Conservation (phyloP, 768 basidiomycete genomes). For the Trametes cubensis region DNA sequence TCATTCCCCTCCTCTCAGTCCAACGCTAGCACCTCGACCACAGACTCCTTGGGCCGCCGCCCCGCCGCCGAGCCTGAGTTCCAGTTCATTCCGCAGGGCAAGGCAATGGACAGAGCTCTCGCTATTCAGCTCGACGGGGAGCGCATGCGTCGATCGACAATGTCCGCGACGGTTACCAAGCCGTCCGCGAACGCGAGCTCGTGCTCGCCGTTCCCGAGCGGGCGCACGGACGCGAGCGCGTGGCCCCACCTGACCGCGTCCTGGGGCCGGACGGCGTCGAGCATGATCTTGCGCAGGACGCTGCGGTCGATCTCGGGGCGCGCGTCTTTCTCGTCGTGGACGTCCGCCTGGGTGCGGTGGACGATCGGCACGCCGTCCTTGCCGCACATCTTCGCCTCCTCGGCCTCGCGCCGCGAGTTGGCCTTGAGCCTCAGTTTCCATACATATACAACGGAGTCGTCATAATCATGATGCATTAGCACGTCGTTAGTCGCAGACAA, state of each 20-base stretch:
- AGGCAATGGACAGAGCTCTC: too few species aligned
- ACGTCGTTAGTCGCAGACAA: neutral
- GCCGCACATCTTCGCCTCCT: neutral
- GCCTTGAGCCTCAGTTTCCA: too few species aligned
- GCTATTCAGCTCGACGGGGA: too few species aligned
- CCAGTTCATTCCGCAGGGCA: too few species aligned
- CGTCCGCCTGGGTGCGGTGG: neutral
- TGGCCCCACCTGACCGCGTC: neutral
- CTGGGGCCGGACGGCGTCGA: neutral
- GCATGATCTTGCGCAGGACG: neutral
- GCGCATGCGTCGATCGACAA: too few species aligned
- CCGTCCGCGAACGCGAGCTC: too few species aligned
- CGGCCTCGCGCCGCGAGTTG: neutral
- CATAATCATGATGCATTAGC: slow-evolving; percentile 12
- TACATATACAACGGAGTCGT: neutral
- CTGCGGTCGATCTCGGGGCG: neutral
- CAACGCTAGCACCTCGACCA: too few species aligned
- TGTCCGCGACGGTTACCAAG: too few species aligned
- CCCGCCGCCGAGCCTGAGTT: too few species aligned
- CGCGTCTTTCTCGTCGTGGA: neutral
- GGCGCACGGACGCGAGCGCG: neutral
- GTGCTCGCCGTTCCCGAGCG: neutral
- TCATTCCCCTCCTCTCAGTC: too few species aligned
- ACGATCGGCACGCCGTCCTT: neutral
- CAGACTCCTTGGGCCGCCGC: too few species aligned